Evolutionary conservation across 352 stramenopile species (phyloP).

Genomic region (Hyaloperonospora brassicae): DNA sequence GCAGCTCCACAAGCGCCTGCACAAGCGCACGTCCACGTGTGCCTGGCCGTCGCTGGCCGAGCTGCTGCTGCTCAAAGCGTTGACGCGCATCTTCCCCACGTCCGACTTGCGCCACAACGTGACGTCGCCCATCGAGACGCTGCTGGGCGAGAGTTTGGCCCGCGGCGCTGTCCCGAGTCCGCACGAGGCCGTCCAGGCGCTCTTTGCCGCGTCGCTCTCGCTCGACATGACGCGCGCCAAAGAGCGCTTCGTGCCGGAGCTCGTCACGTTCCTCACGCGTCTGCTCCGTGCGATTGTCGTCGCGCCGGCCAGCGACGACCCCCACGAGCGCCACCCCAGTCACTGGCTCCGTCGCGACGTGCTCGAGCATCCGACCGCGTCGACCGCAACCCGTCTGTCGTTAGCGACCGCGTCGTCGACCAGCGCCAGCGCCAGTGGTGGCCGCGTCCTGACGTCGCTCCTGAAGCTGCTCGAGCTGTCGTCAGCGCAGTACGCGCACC

Average conservation of each 20-base stretch:
- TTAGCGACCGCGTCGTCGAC: slow-evolving; percentile 29
- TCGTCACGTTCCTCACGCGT: slow-evolving; percentile 44
- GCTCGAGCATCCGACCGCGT: slow-evolving; percentile 28
- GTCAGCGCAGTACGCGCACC: slow-evolving; percentile 45
- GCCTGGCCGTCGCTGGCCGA: slow-evolving; percentile 85
- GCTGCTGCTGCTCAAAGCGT: slow-evolving; percentile 84
- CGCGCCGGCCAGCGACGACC: slow-evolving; percentile 3
- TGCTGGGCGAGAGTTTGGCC: slow-evolving; percentile 86
- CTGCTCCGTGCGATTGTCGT: slow-evolving; percentile 46
- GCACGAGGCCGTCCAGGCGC: slow-evolving; percentile 75
- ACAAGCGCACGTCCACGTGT: slow-evolving; percentile 39
- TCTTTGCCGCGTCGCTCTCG: slow-evolving; percentile 65
- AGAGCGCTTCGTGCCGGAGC: slow-evolving; percentile 86
- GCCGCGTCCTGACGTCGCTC: slow-evolving; percentile 40
- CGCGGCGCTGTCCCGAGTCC: slow-evolving; percentile 60
- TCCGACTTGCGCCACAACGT: slow-evolving; percentile 93
- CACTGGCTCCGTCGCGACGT: slow-evolving; percentile 51
- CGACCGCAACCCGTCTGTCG: slow-evolving; percentile 32
- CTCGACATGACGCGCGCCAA: slow-evolving; percentile 81
- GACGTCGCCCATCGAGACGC: slow-evolving; percentile 86
- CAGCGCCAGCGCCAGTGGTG: slow-evolving; percentile 38
- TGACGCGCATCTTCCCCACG: slow-evolving; percentile 89
- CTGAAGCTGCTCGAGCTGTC: slow-evolving; percentile 41
- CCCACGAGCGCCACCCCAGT: slow-evolving; percentile 14
- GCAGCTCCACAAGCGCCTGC: slow-evolving; percentile 86